A percentile compares a stretch with the other conserved stretches of the same genome.
Evolutionary conservation across 345 rosid species (phyloP).

Genomic region (Ceriops decandra): DNA sequence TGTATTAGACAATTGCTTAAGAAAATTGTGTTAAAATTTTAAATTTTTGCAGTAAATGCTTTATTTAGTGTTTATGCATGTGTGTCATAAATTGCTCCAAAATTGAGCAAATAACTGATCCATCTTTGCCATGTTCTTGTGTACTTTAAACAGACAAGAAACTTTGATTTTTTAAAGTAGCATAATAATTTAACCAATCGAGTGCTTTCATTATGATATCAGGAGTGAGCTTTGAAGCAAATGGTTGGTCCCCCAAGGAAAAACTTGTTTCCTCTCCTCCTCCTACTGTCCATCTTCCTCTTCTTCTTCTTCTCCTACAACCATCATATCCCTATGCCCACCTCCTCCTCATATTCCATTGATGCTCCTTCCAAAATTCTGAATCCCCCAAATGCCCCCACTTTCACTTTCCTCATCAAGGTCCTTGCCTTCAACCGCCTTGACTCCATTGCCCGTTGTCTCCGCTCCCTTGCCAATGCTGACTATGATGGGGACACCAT

Average conservation of each 20-base stretch:
- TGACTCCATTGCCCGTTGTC: conserved; percentile 82
- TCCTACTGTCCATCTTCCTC: conserved; percentile 12
- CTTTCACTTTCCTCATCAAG: conserved; percentile 63
- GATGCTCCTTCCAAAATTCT: not conserved
- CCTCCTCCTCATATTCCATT: not conserved
- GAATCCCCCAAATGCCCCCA: not conserved
- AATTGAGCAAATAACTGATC: no score
- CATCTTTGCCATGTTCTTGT: no score
- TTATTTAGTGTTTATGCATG: no score
- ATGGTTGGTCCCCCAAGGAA: conserved; percentile 24
- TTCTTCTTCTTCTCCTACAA: conserved; percentile 12
- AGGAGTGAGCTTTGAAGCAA: no score
- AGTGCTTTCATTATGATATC: no score
- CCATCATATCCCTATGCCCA: not conserved
- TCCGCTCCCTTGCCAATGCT: conserved; percentile 71
- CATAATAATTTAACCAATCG: no score
- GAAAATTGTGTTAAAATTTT: no score
- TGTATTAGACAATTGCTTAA: no score
- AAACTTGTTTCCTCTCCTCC: conserved; percentile 18
- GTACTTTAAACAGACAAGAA: no score
- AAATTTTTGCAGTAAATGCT: no score
- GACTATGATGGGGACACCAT: conserved; percentile 55
- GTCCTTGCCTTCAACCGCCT: conserved; percentile 84
- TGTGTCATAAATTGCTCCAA: no score
- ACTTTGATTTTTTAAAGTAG: no score